Evolutionary conservation across 2,329 filamentous ascomycete species (phyloP), one percentile per base, ranked within the genome.

Genomic region (Trichoderma koningii): DNA sequence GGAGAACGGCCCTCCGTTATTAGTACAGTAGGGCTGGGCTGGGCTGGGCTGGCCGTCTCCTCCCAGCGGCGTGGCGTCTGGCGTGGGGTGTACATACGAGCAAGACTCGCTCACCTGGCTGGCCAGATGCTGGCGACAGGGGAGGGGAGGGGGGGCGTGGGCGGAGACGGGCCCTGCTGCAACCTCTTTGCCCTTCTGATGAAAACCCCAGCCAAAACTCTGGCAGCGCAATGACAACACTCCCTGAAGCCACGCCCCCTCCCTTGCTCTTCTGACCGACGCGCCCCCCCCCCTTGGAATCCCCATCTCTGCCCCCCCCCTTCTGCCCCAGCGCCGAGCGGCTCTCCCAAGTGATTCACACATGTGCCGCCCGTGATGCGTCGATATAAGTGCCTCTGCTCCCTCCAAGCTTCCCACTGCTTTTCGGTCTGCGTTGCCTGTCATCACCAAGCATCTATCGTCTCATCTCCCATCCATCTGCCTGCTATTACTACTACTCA

Each of bases 331-430:
- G 66, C 66, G 14, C 59, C 50, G 9, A 42, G 48, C 59, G 26
- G 50, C 59, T 47, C 59, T 66, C 59, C 55, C 55, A 56, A 55
- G 57, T 57, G 52, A 64, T 57, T 64, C 57, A 71, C 61, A 68
- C 67, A 70, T 69, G 69, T 70, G 69, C 69, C 69, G 67, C 64
- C 56, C 59, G 41, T 23, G 65, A 66, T 66, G 55, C 41, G 68
- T 65, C 57, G 61, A 28, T 56, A 70, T 70, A 70, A 69, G 68
- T 69, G 64, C 52, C 52, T 52, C 48, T 61, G 21, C 63, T 63
- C 57, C 65, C 66, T 66, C 51, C 42, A 51, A 45, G 44, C 48
- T 61, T 38, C 34, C 61, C 65, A 55, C 30, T 42, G 52, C 52
- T 63, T 14, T 38, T 10, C 34, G 59, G 34, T 51, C 61, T 64